A percentile compares a stretch with the other conserved stretches of the same genome.
phyloP scores from a whole-genome alignment of 2,329 filamentous ascomycete genomes.

The Colletotrichum filicis region DNA sequence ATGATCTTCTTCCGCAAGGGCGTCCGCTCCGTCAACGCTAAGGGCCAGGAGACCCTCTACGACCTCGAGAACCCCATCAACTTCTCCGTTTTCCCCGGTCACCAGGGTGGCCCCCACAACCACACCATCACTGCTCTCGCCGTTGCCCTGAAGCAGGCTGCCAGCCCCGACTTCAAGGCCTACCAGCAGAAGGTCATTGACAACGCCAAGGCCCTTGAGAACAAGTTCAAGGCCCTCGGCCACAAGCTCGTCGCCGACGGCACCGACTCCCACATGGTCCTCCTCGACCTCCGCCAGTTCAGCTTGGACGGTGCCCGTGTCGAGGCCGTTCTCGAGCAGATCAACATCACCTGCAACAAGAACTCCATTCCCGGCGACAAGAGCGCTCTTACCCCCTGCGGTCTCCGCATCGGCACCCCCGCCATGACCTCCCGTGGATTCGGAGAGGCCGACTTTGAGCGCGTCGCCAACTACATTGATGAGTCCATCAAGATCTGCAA shows the following conservation, averaged over 20 bases:
- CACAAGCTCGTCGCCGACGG: slow-evolving; percentile 96
- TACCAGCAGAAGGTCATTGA: slow-evolving; percentile 94
- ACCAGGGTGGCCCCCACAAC: slow-evolving; percentile 99
- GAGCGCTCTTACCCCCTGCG: slow-evolving; percentile 92
- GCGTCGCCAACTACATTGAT: slow-evolving; percentile 91
- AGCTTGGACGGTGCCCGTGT: slow-evolving; percentile 92
- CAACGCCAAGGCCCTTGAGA: slow-evolving; percentile 93
- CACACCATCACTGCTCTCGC: slow-evolving; percentile 98
- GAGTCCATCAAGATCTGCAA: slow-evolving; percentile 89
- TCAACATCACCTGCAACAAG: slow-evolving; percentile 99
- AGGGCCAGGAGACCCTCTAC: slow-evolving; percentile 91
- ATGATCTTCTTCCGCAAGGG: slow-evolving; percentile 99
- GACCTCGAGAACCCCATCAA: slow-evolving; percentile 97
- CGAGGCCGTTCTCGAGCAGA: slow-evolving; percentile 95
- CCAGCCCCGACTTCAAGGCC: slow-evolving; percentile 87
- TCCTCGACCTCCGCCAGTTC: slow-evolving; percentile 90
- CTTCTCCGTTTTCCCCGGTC: slow-evolving; percentile 98
- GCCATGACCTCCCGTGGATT: slow-evolving; percentile 98
- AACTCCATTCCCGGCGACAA: slow-evolving; percentile 98
- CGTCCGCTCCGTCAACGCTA: slow-evolving; percentile 87
- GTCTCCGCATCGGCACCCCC: slow-evolving; percentile 95
- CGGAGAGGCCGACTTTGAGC: slow-evolving; percentile 90
- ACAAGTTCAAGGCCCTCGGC: slow-evolving; percentile 84
- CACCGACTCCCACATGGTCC: slow-evolving; percentile 97
- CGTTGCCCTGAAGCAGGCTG: slow-evolving; percentile 94